Evolutionary conservation across 208 protist species (phyloP), one percentile per base, ranked within the genome.

Genomic region (Acanthamoeba triangularis): DNA sequence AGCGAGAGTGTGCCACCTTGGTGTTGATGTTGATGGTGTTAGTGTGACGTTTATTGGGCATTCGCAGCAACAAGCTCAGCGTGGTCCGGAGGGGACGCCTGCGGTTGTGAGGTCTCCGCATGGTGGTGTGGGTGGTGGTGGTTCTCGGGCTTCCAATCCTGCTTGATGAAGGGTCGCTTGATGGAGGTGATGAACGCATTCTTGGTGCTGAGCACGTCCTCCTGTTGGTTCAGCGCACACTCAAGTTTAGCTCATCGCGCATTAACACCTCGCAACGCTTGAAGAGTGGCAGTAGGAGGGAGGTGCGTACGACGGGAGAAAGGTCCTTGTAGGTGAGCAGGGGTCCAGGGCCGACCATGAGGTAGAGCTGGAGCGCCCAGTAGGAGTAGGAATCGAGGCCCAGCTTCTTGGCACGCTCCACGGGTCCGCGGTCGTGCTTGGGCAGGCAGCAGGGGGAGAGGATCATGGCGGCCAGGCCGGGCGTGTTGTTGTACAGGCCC

Each of bases 371-470:
- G 30, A 90, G 82, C 16, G 82, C 56, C 82, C 82, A 90, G 82
- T 90, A 90, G 23, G 82, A 69, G 25, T 90, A 90, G 33, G 82
- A 90, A 28, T 90, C 82, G 3, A 90, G 33, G 13, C 82, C 82
- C 18, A 90, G 35, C 52, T 90, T 90, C 82, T 67, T 90, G 30
- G 82, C 82, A n/a, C 82, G 49, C 54, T 59, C 82, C 47, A 90
- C 49, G 30, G 56, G 54, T 23, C 14, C 35, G 33, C 56, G 54
- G 20, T 90, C 49, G 35, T 90, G 82, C 82, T 90, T 90, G 49
- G 82, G 82, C 49, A 90, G 35, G 35, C 82, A 90, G 82, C 82
- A 90, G 30, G 82, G 82, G 33, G 82, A 90, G 82, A 90, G 82
- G n/a, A 90, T 33, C 82, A 90, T 90, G 52, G 28, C 82, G 14